Percentiles rank a stretch among this genome's conserved stretches.
phyloP scores from a whole-genome alignment of 805 yeast genomes.

The Spencermartinsiella europaea region DNA sequence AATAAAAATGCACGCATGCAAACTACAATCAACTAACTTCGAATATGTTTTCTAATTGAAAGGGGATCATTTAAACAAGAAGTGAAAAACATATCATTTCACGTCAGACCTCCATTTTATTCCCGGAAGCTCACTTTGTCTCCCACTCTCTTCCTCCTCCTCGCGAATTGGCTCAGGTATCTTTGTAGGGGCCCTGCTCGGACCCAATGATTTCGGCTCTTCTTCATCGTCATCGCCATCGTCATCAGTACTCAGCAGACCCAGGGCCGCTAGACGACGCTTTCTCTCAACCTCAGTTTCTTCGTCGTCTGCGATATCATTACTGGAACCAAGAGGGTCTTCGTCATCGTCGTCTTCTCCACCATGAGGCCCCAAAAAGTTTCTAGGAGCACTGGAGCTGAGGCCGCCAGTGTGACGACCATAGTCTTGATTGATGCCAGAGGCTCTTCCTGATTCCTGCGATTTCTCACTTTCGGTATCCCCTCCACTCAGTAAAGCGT shows the following conservation, averaged over 20 bases:
- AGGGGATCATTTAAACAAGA: not conserved
- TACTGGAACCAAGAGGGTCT: conserved; percentile 7
- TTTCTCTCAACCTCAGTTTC: conserved; percentile 66
- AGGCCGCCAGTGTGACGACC: not conserved
- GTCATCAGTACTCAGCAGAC: conserved; percentile 22
- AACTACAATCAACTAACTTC: not conserved
- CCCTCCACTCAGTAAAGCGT: conserved; percentile 9
- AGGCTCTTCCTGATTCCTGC: too few relatives aligned
- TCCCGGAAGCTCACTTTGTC: not conserved
- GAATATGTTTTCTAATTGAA: not conserved
- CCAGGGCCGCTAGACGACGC: conserved; percentile 47
- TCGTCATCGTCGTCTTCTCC: conserved; percentile 30
- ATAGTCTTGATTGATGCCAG: not conserved
- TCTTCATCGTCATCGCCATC: conserved; percentile 25
- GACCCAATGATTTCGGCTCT: not conserved
- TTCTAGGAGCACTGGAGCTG: conserved; percentile 8
- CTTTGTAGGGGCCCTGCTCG: not conserved
- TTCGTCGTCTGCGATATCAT: conserved; percentile 18
- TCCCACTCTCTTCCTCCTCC: conserved; percentile 18
- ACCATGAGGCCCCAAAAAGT: conserved; percentile 24
- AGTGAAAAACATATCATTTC: conserved; percentile 2
- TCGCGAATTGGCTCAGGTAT: conserved; percentile 13
- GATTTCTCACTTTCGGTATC: not conserved
- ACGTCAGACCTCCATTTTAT: conserved; percentile 19
- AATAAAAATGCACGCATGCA: not conserved